Evolutionary conservation across 257 asterid genomes (phyloP), one percentile per base, ranked within the genome.

Genomic region (Orobanche coerulescens): DNA sequence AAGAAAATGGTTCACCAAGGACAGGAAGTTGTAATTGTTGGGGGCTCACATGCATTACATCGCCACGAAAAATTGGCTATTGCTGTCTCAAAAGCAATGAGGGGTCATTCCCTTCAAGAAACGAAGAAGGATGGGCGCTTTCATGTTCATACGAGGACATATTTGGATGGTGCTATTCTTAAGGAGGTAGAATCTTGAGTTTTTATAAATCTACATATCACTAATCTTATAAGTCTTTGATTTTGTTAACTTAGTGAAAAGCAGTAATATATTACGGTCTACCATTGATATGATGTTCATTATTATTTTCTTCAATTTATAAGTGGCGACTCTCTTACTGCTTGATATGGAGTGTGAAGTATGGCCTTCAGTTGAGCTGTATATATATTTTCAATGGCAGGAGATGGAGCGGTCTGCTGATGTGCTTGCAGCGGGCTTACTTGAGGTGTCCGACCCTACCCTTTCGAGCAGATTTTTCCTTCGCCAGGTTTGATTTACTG

Each of bases 351-450:
- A 61, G 54, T 26, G 12, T 26, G 12, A 37, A 33, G 14, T 16
- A 14, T 52, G 31, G 66, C 58, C 67, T 68, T 69, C 69, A 51
- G 53, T 47, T 44, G 42, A 58, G 12, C 60, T 51, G 37, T 57
- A 25, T 65, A 40, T 67, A 43, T 43, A 22, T 34, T 39, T 68
- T 74, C 54, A 69, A 67, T 10, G 72, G 64, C 78, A 88, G 98
- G 99, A 93, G 78, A 93, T 93, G 99, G 95, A 84, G 61, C 82
- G 96, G 51, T 93, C 99, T n/a, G 95, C 97, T 18, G 99, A 93
- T 80, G 96, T 93, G 52, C 95, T 93, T 66, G 95, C 99, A 25
- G 97, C 99, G 1, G 99, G 99, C 75, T 78, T 93, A 73, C 99
- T 93, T 53, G 99, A 93, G 72, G 82, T 86, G 69, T 80, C 97